Conservation (phyloP, 2,329 filamentous ascomycete genomes). For the Corynespora cassiicola region DNA sequence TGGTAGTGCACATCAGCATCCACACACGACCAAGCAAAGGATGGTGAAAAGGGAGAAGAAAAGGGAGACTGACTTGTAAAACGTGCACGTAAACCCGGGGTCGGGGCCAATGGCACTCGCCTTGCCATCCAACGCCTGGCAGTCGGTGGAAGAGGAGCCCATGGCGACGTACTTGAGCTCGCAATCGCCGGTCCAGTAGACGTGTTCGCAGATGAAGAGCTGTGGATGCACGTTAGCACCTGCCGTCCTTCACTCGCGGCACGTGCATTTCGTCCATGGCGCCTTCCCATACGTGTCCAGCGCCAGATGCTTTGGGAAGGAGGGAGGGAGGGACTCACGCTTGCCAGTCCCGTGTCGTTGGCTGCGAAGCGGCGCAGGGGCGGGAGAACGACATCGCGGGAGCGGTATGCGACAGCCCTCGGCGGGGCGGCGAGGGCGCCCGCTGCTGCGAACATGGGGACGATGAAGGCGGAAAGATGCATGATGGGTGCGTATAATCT, state of each 20-base stretch:
- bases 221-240: too few relatives aligned
- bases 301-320: too few relatives aligned
- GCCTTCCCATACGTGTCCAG: too few relatives aligned
- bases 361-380: background rate
- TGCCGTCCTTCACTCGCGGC: too few relatives aligned
- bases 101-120: constrained; percentile 30
- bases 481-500: too few relatives aligned
- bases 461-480: too few relatives aligned
- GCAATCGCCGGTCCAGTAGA: constrained; percentile 30
- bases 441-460: too few relatives aligned
- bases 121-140: constrained; percentile 21
- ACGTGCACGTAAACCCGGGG: constrained; percentile 27
- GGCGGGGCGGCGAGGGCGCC: too few relatives aligned
- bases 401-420: too few relatives aligned
- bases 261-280: too few relatives aligned
- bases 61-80: constrained; percentile 30
- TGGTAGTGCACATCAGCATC: constrained; percentile 3
- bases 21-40: background rate
- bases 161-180: constrained; percentile 12
- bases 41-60: background rate
- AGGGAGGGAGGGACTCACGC: background rate
- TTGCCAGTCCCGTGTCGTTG: constrained; percentile 3
- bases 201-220: constrained; percentile 34
- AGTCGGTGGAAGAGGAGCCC: constrained; percentile 19
- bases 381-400: too few relatives aligned